Conservation (phyloP, 1,284 basidiomycete genomes). For the Sphagnurus paluster region DNA sequence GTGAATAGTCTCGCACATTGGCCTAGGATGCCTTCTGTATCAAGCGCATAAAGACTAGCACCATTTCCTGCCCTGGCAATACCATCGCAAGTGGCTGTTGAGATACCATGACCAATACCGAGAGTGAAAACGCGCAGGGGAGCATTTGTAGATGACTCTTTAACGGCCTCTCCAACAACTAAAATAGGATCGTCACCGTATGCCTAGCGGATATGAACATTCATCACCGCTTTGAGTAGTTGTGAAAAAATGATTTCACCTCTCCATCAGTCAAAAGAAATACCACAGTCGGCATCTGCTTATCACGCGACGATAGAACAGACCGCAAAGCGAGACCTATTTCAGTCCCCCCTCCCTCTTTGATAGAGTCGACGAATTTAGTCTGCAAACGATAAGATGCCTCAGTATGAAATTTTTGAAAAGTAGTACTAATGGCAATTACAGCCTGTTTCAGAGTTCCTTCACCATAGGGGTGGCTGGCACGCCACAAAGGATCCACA, state of each 20-base stretch:
- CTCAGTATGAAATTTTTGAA: conserved; percentile 1
- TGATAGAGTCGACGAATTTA: conserved; percentile 37
- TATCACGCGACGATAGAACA: conserved; percentile 33
- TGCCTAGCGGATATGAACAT: conserved; percentile 26
- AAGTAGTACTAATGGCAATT: conserved; percentile 19
- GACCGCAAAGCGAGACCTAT: conserved; percentile 37
- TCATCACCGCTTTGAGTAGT: neutral
- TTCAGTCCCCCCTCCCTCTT: conserved; percentile 50
- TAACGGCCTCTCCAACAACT: conserved; percentile 32
- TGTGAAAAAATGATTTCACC: conserved; percentile 24
- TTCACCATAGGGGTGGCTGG: conserved; percentile 34
- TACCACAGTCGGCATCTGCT: conserved; percentile 38
- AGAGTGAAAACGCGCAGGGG: conserved; percentile 52
- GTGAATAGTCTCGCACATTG: conserved; percentile 51
- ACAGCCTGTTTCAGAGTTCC: conserved; percentile 39
- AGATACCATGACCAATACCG: conserved; percentile 53
- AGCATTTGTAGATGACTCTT: conserved; percentile 21
- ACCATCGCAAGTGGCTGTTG: conserved; percentile 48
- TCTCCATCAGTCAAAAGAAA: conserved; percentile 59
- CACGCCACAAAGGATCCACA: conserved; percentile 35
- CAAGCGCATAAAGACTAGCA: conserved; percentile 42
- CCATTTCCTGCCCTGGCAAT: conserved; percentile 54
- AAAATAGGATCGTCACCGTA: conserved; percentile 22
- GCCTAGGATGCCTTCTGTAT: conserved; percentile 42
- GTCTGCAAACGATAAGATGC: conserved; percentile 19